A percentile compares a stretch with the other conserved stretches of the same genome.
phyloP scores from a whole-genome alignment of 805 yeast species.

The Yamadazyma ubonensis region DNA sequence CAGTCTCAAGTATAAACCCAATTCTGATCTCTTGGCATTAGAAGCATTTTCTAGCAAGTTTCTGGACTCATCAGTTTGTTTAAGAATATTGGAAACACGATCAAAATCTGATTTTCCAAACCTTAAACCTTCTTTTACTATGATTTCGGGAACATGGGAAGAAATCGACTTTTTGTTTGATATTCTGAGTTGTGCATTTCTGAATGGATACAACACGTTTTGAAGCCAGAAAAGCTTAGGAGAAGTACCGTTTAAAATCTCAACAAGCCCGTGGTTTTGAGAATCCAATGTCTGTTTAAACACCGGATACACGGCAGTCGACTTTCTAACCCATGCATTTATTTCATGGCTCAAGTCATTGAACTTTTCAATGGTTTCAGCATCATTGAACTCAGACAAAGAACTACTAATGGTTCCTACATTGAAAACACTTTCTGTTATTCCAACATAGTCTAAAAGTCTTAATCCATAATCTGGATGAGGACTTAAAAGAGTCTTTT shows the following conservation, averaged over 20 bases:
- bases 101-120: slow-evolving; percentile 58
- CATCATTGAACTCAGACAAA: slow-evolving; percentile 14
- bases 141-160: slow-evolving; percentile 44
- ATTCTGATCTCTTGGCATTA: slow-evolving; percentile 46
- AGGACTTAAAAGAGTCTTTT: slow-evolving; percentile 66
- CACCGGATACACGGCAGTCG: slow-evolving; percentile 23
- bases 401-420: slow-evolving; percentile 21
- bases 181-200: slow-evolving; percentile 30
- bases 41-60: slow-evolving; percentile 21
- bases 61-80: slow-evolving; percentile 18
- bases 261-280: background rate
- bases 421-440: slow-evolving; percentile 59
- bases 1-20: slow-evolving; percentile 59
- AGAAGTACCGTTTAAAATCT: slow-evolving; percentile 9
- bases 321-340: slow-evolving; percentile 18
- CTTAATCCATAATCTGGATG: slow-evolving; percentile 64
- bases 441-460: slow-evolving; percentile 52
- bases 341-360: slow-evolving; percentile 4
- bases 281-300: slow-evolving; percentile 15
- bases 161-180: slow-evolving; percentile 36
- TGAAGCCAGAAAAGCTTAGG: slow-evolving; percentile 46
- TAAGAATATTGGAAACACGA: slow-evolving; percentile 34
- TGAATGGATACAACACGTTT: slow-evolving; percentile 51
- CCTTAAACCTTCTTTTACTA: slow-evolving; percentile 70
- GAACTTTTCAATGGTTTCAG: slow-evolving; percentile 16